phyloP scores from a whole-genome alignment of 2,329 filamentous ascomycete species.

The Trichoderma harzianum region DNA sequence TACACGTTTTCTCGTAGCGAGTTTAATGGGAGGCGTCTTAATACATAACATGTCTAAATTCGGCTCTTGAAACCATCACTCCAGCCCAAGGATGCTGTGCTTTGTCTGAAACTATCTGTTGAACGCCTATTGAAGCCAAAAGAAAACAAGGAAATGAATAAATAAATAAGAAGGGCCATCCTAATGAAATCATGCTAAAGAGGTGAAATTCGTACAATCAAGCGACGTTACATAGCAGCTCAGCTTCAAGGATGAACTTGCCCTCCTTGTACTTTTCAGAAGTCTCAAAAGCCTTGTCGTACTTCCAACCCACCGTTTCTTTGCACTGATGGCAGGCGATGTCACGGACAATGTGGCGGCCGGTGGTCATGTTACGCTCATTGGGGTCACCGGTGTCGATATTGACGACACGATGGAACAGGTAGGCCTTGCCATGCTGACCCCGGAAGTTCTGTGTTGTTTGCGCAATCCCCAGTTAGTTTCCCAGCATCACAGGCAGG shows the following conservation, averaged over 20 bases:
- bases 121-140: conserved; percentile 1
- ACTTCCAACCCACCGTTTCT: conserved; percentile 95
- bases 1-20: not conserved
- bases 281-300: conserved; percentile 91
- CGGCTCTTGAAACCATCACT: not conserved
- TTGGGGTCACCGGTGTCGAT: conserved; percentile 76
- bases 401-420: conserved; percentile 94
- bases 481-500: not conserved
- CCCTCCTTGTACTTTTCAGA: conserved; percentile 98
- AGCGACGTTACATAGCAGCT: conserved; percentile 77
- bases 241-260: conserved; percentile 93
- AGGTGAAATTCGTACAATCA: conserved; percentile 28
- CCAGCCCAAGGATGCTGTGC: not conserved
- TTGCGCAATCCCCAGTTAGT: not conserved
- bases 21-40: not conserved
- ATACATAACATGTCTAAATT: not conserved
- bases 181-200: not conserved
- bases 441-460: conserved; percentile 86
- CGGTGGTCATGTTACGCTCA: conserved; percentile 98
- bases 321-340: conserved; percentile 89
- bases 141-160: not conserved
- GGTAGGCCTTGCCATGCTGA: conserved; percentile 95
- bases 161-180: too few relatives aligned
- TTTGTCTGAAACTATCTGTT: not conserved
- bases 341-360: conserved; percentile 88